These are phyloP conservation scores for Pythium oligandrum DNA, from an alignment of 352 stramenopile species.

Conservation along the genomic window DNA sequence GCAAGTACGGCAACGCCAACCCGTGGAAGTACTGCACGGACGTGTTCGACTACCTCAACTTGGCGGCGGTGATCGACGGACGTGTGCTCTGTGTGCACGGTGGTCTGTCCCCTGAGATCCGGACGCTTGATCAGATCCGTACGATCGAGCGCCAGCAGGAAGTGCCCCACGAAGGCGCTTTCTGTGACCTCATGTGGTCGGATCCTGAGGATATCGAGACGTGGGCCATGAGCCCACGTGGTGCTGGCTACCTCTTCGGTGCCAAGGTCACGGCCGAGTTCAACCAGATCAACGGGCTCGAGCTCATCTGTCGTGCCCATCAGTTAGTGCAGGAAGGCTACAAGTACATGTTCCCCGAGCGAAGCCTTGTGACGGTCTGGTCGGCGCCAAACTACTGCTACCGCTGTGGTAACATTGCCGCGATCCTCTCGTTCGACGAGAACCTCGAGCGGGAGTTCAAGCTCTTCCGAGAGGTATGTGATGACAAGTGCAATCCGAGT, in stretches of 20 bases:
- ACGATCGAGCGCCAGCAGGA: slow-evolving; percentile 96
- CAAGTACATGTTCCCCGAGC: slow-evolving; percentile 89
- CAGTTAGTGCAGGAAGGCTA: slow-evolving; percentile 90
- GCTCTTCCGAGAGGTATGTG: slow-evolving; percentile 78
- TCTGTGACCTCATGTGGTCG: slow-evolving; percentile 98
- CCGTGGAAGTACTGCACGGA: slow-evolving; percentile 96
- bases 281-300: slow-evolving; percentile 89
- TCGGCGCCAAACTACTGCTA: slow-evolving; percentile 86
- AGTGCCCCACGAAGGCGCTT: slow-evolving; percentile 93
- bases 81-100: slow-evolving; percentile 93
- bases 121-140: slow-evolving; percentile 93
- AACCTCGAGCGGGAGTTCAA: slow-evolving; percentile 87
- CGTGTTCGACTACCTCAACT: slow-evolving; percentile 95
- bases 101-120: slow-evolving; percentile 92
- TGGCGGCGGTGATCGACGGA: slow-evolving; percentile 93
- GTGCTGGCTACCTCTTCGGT: slow-evolving; percentile 86
- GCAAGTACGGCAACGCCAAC: slow-evolving; percentile 96
- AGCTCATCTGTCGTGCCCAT: slow-evolving; percentile 86
- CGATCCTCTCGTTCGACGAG: slow-evolving; percentile 79
- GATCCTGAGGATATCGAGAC: slow-evolving; percentile 95
- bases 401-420: slow-evolving; percentile 79
- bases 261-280: slow-evolving; percentile 86
- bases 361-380: slow-evolving; percentile 82
- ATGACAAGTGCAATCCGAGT: background rate
- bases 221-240: slow-evolving; percentile 87